Evolutionary conservation across 2,329 filamentous ascomycete genomes (phyloP).

Genomic region (Clonostachys rhizophaga): DNA sequence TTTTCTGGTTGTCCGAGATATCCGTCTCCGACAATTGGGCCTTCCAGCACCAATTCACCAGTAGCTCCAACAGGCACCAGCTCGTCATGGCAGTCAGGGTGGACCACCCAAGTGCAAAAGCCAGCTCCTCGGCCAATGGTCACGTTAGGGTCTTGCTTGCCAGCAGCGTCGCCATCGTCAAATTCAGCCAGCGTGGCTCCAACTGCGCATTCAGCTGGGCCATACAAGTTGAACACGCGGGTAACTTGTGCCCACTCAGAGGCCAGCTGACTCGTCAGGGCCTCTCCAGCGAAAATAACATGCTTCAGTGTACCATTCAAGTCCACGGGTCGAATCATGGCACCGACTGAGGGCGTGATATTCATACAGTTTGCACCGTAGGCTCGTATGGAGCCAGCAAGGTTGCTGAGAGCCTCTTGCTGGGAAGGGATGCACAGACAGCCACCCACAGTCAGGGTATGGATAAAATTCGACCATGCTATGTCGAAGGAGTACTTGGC

Average conservation of each 20-base stretch:
- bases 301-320: background rate
- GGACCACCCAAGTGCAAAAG: conserved; percentile 13
- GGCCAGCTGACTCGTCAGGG: conserved; percentile 5
- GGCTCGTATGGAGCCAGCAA: conserved; percentile 35
- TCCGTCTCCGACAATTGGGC: conserved; percentile 5
- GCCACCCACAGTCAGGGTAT: conserved; percentile 23
- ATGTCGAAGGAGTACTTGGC: conserved; percentile 13
- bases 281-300: conserved; percentile 6
- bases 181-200: background rate
- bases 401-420: conserved; percentile 39
- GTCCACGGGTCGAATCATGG: background rate
- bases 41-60: conserved; percentile 39
- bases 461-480: conserved; percentile 6
- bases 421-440: conserved; percentile 50
- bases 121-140: conserved; percentile 3
- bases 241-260: conserved; percentile 7
- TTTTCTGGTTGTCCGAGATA: conserved; percentile 5
- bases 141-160: conserved; percentile 17
- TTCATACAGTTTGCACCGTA: conserved; percentile 14
- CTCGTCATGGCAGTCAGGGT: conserved; percentile 4
- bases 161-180: no score
- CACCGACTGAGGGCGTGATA: conserved; percentile 38
- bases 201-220: conserved; percentile 18
- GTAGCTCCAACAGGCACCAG: conserved; percentile 3
- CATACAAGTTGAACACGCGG: conserved; percentile 6